Conservation (phyloP, 2,329 filamentous ascomycete genomes). For the Claviceps arundinis region DNA sequence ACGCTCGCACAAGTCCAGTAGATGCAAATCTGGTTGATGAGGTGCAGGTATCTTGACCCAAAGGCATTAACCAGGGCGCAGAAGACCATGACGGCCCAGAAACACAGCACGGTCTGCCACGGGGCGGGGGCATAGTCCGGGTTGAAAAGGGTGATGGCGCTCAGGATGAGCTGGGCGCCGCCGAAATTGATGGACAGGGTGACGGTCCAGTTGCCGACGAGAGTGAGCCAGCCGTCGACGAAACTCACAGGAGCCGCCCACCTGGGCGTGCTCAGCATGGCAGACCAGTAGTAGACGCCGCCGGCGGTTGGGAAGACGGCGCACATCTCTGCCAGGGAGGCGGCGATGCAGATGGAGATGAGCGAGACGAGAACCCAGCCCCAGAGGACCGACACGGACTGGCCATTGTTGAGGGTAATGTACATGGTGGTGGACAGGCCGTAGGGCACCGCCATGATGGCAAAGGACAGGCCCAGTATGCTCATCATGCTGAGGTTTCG, state of each 20-base stretch:
- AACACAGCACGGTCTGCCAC: constrained; percentile 67
- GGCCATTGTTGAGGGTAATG: constrained; percentile 53
- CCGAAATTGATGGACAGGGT: constrained; percentile 60
- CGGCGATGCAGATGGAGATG: constrained; percentile 59
- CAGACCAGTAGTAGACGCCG: constrained; percentile 63
- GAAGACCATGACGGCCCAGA: constrained; percentile 50
- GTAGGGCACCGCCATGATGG: constrained; percentile 38
- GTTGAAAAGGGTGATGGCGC: constrained; percentile 53
- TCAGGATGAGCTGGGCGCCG: constrained; percentile 54
- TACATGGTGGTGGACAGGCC: constrained; percentile 35
- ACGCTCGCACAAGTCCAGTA: constrained; percentile 62
- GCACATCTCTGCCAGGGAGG: constrained; percentile 60
- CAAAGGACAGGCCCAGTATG: constrained; percentile 36
- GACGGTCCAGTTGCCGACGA: constrained; percentile 58
- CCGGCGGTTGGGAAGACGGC: constrained; percentile 50
- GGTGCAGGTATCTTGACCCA: constrained; percentile 42
- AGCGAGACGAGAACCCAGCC: constrained; percentile 49
- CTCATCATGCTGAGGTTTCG: constrained; percentile 36
- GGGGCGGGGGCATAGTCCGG: constrained; percentile 42
- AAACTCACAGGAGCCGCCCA: constrained; percentile 55
- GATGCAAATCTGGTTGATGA: constrained; percentile 58
- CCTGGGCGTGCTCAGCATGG: constrained; percentile 45
- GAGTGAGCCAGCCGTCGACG: constrained; percentile 62
- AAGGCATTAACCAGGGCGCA: constrained; percentile 58
- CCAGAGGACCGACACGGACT: constrained; percentile 62